A percentile compares a stretch with the other conserved stretches of the same genome.
phyloP scores from a whole-genome alignment of 495 filamentous ascomycete species.

The Hyphodiscus hymeniophilus region DNA sequence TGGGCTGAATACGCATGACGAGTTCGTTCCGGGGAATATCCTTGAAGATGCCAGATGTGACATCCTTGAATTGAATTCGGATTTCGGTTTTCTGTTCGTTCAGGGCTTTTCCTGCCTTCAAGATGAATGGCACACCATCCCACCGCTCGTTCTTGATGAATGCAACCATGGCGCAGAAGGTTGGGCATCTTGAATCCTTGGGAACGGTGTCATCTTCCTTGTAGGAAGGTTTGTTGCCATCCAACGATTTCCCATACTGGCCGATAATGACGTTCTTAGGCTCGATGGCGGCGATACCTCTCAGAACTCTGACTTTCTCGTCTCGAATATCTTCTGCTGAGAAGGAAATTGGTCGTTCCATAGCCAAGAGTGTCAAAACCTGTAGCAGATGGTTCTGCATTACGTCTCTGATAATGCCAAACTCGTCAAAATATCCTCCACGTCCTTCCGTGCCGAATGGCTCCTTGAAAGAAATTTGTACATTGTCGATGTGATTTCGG shows the following conservation, averaged over 20 bases:
- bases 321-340: constrained; percentile 97
- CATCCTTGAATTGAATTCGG: constrained; percentile 98
- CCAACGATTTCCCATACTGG: constrained; percentile 93
- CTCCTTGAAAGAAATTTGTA: constrained; percentile 98
- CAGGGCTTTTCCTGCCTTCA: constrained; percentile 98
- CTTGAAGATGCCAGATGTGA: constrained; percentile 99
- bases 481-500: constrained; percentile 98
- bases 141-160: constrained; percentile 99
- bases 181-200: constrained; percentile 93
- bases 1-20: constrained; percentile 98
- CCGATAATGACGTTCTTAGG: constrained; percentile 99
- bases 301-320: constrained; percentile 95
- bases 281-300: constrained; percentile 90
- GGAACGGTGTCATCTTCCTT: constrained; percentile 99
- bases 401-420: constrained; percentile 98
- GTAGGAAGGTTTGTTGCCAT: constrained; percentile 95
- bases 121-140: constrained; percentile 98
- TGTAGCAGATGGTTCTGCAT: constrained; percentile 97
- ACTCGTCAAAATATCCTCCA: constrained; percentile 99
- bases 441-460: constrained; percentile 99
- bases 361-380: constrained; percentile 90
- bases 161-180: constrained; percentile 92
- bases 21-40: constrained; percentile 99
- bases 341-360: constrained; percentile 98
- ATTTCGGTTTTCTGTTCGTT: constrained; percentile 99